A percentile compares a stretch with the other conserved stretches of the same genome.
These are phyloP conservation scores for Fusarium continuum DNA, from an alignment of 2,329 filamentous ascomycete genomes.

Conservation along the genomic window DNA sequence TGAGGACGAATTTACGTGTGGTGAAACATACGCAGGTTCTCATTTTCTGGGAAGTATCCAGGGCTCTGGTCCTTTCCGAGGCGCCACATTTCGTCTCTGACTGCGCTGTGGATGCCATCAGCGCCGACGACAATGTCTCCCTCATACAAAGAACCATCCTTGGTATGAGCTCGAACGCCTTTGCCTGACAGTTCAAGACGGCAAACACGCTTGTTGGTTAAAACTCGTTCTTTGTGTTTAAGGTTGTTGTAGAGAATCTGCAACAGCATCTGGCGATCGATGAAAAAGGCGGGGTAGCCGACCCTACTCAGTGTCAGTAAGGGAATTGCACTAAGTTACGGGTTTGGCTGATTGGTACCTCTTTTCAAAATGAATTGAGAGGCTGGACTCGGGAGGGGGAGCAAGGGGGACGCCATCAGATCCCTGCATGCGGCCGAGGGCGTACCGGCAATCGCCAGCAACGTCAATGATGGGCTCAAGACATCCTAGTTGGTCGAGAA, in stretches of 20 bases:
- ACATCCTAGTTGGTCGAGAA: slow-evolving; percentile 58
- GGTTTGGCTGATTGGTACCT: too few species aligned
- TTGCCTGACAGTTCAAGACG: not conserved
- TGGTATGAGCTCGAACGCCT: not conserved
- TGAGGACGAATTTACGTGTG: not conserved
- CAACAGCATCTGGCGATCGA: not conserved
- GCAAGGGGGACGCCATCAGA: slow-evolving; percentile 18
- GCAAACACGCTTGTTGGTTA: not conserved
- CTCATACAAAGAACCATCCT: accelerated
- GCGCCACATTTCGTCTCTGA: not conserved
- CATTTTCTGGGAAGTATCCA: not conserved
- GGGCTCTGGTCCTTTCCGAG: not conserved
- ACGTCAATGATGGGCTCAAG: not conserved
- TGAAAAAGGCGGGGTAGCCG: not conserved
- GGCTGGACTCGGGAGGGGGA: too few species aligned
- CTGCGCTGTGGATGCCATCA: slow-evolving; percentile 13
- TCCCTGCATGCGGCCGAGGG: slow-evolving; percentile 8
- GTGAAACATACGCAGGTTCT: too few species aligned
- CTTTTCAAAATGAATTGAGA: too few species aligned
- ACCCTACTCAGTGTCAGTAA: too few species aligned
- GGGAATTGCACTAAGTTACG: too few species aligned
- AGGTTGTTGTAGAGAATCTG: not conserved
- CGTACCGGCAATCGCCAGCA: not conserved
- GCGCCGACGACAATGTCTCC: not conserved
- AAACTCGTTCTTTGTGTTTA: not conserved